A percentile compares a stretch with the other conserved stretches of the same genome.
Evolutionary conservation across 75 land plant species (phyloP).

Genomic region (Pinus albicaulis): DNA sequence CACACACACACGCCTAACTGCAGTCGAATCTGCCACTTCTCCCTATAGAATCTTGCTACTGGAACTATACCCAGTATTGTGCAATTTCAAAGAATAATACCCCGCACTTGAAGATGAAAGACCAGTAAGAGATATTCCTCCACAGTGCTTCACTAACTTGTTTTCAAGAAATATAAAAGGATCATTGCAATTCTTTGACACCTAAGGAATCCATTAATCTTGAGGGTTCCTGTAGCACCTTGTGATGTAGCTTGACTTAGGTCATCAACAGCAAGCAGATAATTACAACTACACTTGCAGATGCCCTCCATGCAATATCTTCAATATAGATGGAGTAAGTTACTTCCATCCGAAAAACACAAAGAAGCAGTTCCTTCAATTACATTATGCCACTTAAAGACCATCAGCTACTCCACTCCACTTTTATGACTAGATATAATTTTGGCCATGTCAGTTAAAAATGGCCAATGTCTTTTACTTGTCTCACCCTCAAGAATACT

Average conservation of each 20-base stretch:
- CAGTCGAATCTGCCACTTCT: neutral
- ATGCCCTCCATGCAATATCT: neutral
- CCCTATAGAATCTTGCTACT: neutral
- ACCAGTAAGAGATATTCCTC: neutral
- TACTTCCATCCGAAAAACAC: neutral
- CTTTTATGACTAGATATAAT: neutral
- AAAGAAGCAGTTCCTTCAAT: neutral
- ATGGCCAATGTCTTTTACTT: slow-evolving; percentile 7
- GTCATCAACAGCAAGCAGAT: neutral
- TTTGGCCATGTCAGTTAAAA: neutral
- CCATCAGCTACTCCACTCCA: slow-evolving; percentile 1
- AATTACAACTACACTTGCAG: neutral
- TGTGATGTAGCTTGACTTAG: neutral
- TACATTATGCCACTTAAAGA: neutral
- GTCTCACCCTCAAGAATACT: slow-evolving; percentile 1
- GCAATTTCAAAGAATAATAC: neutral
- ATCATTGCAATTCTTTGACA: neutral
- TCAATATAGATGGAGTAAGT: neutral
- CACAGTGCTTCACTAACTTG: neutral
- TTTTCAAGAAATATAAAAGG: neutral
- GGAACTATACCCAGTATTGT: neutral
- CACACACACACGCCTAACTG: neutral
- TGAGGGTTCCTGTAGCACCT: neutral
- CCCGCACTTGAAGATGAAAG: neutral
- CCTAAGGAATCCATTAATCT: neutral